A percentile compares a stretch with the other conserved stretches of the same genome.
These are phyloP conservation scores for Venturia pyrina DNA, from an alignment of 2,329 filamentous ascomycete species.

Conservation along the genomic window DNA sequence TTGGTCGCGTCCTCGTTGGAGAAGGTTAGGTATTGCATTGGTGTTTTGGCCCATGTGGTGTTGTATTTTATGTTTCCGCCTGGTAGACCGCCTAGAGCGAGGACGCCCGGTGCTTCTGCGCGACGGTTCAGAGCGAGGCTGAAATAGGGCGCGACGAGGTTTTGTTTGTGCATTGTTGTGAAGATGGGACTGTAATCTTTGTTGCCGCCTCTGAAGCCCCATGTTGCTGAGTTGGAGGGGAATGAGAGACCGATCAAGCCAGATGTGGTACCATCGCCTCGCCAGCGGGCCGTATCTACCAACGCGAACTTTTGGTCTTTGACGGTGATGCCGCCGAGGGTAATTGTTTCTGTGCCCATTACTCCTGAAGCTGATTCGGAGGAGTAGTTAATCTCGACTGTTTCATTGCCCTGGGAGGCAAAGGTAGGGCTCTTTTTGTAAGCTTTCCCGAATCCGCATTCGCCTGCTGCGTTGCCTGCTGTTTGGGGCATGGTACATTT, in stretches of 20 bases:
- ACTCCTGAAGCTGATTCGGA: constrained; percentile 9
- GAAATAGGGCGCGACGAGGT: constrained; percentile 7
- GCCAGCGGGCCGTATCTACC: constrained; percentile 10
- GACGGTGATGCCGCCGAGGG: constrained; percentile 8
- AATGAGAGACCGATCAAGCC: constrained; percentile 13
- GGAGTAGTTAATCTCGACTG: constrained; percentile 11
- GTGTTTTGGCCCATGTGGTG: constrained; percentile 4
- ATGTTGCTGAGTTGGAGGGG: constrained; percentile 7
- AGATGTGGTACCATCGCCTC: constrained; percentile 11
- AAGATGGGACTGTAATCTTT: constrained; percentile 8
- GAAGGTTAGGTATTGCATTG: constrained; percentile 8
- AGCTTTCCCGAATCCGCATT: constrained; percentile 7
- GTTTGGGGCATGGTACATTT: constrained; percentile 6
- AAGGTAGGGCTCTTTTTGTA: constrained; percentile 11
- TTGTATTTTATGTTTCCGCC: constrained; percentile 2
- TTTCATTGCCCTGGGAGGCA: neutral
- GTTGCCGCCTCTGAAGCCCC: neutral
- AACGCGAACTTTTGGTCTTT: constrained; percentile 9
- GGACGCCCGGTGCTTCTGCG: constrained; percentile 4
- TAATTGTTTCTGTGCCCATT: constrained; percentile 11
- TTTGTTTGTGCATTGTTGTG: constrained; percentile 6
- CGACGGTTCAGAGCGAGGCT: constrained; percentile 11
- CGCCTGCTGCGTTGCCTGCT: neutral
- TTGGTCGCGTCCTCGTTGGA: neutral
- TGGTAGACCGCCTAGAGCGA: constrained; percentile 12